Evolutionary conservation across 2,329 filamentous ascomycete genomes (phyloP).

Genomic region (Xenoacremonium recifei): DNA sequence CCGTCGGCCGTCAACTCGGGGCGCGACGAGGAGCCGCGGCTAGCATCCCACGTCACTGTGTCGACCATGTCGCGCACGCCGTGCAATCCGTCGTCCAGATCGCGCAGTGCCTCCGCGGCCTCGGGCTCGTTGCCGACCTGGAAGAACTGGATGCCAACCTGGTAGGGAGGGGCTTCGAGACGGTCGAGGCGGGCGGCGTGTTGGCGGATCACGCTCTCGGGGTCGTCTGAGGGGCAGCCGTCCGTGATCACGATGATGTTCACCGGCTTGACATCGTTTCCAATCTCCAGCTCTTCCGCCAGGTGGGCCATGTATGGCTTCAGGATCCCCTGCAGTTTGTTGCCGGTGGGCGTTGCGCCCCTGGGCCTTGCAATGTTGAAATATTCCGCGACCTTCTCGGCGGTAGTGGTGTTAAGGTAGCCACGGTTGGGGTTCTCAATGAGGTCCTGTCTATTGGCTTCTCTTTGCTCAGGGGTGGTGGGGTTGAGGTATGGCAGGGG

Average conservation of each 20-base stretch:
- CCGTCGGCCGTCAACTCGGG: constrained; percentile 60
- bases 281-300: constrained; percentile 36
- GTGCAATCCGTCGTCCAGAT: constrained; percentile 57
- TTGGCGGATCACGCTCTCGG: constrained; percentile 65
- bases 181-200: constrained; percentile 69
- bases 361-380: constrained; percentile 66
- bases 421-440: constrained; percentile 46
- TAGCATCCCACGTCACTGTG: constrained; percentile 71
- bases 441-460: no score
- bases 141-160: constrained; percentile 94
- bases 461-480: no score
- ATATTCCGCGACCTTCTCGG: constrained; percentile 60
- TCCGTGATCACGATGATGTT: constrained; percentile 96
- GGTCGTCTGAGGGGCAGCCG: constrained; percentile 77
- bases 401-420: constrained; percentile 63
- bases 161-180: constrained; percentile 70
- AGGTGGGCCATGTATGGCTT: constrained; percentile 61
- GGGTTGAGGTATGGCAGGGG: no score
- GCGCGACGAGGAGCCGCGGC: constrained; percentile 35
- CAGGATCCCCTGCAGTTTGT: constrained; percentile 68
- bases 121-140: constrained; percentile 75
- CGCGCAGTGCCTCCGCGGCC: constrained; percentile 63
- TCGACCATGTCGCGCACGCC: constrained; percentile 85
- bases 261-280: constrained; percentile 64
- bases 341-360: constrained; percentile 73